phyloP scores from a whole-genome alignment of 1,284 basidiomycete species.

The Amylostereum areolatum region DNA sequence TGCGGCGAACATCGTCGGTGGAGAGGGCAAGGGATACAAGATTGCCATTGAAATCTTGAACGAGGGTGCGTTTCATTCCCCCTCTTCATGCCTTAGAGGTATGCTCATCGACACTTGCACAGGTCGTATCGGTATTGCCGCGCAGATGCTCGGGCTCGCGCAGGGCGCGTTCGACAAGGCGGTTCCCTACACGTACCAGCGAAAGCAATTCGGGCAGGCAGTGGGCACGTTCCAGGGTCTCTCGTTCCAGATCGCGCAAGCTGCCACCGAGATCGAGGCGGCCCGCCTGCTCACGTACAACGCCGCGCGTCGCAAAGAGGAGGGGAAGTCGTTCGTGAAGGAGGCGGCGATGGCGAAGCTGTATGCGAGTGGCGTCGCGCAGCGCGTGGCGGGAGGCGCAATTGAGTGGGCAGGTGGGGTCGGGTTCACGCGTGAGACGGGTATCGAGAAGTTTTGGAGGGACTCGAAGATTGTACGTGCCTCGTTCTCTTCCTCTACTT shows the following conservation, averaged over 20 bases:
- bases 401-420: slow-evolving; percentile 98
- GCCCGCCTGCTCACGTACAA: slow-evolving; percentile 96
- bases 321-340: slow-evolving; percentile 82
- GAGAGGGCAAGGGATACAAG: slow-evolving; percentile 95
- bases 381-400: slow-evolving; percentile 81
- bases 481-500: neutral
- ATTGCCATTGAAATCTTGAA: slow-evolving; percentile 98
- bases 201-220: slow-evolving; percentile 90
- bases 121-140: slow-evolving; percentile 95
- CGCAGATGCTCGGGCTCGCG: slow-evolving; percentile 94
- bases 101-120: neutral
- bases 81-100: neutral
- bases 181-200: slow-evolving; percentile 90
- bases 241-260: slow-evolving; percentile 91
- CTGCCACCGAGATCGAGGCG: slow-evolving; percentile 85
- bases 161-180: slow-evolving; percentile 95
- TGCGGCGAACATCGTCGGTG: slow-evolving; percentile 90
- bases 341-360: slow-evolving; percentile 98
- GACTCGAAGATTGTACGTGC: slow-evolving; percentile 90
- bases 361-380: slow-evolving; percentile 84
- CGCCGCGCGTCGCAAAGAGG: slow-evolving; percentile 90
- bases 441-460: slow-evolving; percentile 92
- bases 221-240: slow-evolving; percentile 94
- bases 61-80: slow-evolving; percentile 50
- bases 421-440: slow-evolving; percentile 92